Base-by-base conservation (phyloP, 345 rosid species). In the Mallotus nudiflorus region DNA sequence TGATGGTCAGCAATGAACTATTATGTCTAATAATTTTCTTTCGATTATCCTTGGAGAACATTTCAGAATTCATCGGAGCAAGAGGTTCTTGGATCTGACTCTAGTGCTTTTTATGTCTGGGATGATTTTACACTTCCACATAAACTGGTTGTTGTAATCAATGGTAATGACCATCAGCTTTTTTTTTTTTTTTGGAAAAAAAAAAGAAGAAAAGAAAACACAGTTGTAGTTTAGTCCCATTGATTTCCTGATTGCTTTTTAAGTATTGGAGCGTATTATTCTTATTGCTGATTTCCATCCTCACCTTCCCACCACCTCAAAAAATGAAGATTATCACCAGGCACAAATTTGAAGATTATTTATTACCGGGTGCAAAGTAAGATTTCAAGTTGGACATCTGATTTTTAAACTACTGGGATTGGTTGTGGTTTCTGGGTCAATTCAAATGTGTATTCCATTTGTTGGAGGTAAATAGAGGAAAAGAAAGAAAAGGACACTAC, bases 101-200 rank as follows among this genome's bases (percentile, higher is more conserved):
- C 77, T 78, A 75, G 81, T 76, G 79, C 76, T 75, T 86, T 83
- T 77, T 93, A 91, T 81, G 96, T 84, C 69, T 93, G 98, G 97
- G 97, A 91, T 83, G 95, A 91, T 91, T 69, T 80, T 79, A 88
- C 90, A 59, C 96, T 85, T 84, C 96, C 98, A 16, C 97, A 76
- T 79, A 93, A 85, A 80, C 82, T 93, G 73, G 79, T 93, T 73
- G 85, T 93, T 70, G 67, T 89, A 48, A 80, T 93, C 72, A 86
- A 73, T 78, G 94, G 98, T 93, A 89, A 71, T 56, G 61, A 53
- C 52, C 33, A n/a, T 37, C 62, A 69, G 35, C 31, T 66, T 10
- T 33, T 49, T 52, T 55, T 73, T 67, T 44, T 42, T 22, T 15
- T 14, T 13, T 12, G 9, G 29, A 29, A 57, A 57, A 12, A 2